These are phyloP conservation scores for Thelonectria discophora DNA, from an alignment of 2,329 filamentous ascomycete species.

Conservation along the genomic window DNA sequence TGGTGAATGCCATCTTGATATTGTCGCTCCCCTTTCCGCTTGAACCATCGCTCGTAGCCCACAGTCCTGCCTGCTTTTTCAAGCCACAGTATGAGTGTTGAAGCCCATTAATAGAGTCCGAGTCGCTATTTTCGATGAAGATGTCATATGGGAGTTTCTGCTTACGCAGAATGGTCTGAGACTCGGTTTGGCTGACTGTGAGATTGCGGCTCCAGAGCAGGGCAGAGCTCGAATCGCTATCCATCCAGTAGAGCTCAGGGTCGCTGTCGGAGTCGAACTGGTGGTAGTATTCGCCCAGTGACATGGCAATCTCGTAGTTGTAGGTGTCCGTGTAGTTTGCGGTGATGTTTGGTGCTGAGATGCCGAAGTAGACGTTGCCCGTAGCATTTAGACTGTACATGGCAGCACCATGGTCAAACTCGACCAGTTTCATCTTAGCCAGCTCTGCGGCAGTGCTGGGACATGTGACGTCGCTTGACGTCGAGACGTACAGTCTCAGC, in stretches of 20 bases:
- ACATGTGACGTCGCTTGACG: conserved; percentile 45
- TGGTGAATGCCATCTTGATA: conserved; percentile 72
- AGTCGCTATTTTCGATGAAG: conserved; percentile 74
- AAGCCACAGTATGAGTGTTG: conserved; percentile 86
- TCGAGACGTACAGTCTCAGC: conserved; percentile 81
- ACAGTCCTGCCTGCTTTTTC: conserved; percentile 69
- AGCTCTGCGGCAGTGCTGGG: conserved; percentile 35
- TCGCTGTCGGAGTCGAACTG: conserved; percentile 57
- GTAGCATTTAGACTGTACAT: conserved; percentile 69
- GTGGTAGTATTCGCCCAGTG: conserved; percentile 82
- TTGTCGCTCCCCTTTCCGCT: conserved; percentile 57
- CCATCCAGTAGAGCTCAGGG: conserved; percentile 77
- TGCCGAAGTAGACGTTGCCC: conserved; percentile 77
- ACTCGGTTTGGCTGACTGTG: conserved; percentile 63
- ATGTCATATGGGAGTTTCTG: conserved; percentile 73
- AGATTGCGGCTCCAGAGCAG: conserved; percentile 82
- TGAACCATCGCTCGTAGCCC: conserved; percentile 54
- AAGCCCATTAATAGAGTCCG: conserved; percentile 71
- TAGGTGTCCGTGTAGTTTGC: conserved; percentile 71
- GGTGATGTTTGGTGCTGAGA: conserved; percentile 74
- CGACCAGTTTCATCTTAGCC: conserved; percentile 43
- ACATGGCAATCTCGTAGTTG: conserved; percentile 83
- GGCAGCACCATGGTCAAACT: conserved; percentile 75
- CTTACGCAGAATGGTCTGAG: conserved; percentile 63
- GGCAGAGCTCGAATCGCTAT: conserved; percentile 82